These are phyloP conservation scores for Lobosporangium transversale DNA, from an alignment of 192 early-diverging fungal genomes.

Conservation along the genomic window DNA sequence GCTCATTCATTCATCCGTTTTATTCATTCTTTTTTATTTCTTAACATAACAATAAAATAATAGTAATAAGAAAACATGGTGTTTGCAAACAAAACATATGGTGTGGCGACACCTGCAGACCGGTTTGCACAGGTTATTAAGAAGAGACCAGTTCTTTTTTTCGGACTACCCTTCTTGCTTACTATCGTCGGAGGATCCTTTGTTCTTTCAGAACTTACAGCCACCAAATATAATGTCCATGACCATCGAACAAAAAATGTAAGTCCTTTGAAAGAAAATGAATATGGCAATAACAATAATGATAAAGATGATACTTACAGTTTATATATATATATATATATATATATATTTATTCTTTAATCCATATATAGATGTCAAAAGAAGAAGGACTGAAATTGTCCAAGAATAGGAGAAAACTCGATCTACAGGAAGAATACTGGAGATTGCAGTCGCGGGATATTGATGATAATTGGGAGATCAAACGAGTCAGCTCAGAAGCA, in stretches of 20 bases:
- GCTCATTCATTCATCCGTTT: too few relatives aligned
- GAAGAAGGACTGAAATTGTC: conserved; percentile 66
- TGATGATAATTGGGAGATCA: conserved; percentile 52
- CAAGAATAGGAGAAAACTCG: conserved; percentile 65
- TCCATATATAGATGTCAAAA: conserved; percentile 62
- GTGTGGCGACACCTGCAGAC: conserved; percentile 28
- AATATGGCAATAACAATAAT: too few relatives aligned
- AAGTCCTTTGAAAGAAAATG: too few relatives aligned
- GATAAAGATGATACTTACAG: too few relatives aligned
- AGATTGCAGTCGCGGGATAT: conserved; percentile 50
- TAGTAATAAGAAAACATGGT: conserved; percentile 25
- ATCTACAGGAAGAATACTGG: conserved; percentile 80
- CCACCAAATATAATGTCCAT: conserved; percentile 82
- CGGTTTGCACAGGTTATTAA: conserved; percentile 24
- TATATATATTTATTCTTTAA: too few relatives aligned
- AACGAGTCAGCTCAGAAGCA: conserved; percentile 34
- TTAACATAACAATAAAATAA: too few relatives aligned
- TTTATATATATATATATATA: too few relatives aligned
- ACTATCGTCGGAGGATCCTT: conserved; percentile 77
- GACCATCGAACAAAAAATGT: conserved; percentile 65
- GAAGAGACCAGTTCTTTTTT: conserved; percentile 66
- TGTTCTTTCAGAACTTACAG: conserved; percentile 74
- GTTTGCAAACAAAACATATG: conserved; percentile 44
- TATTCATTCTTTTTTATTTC: too few relatives aligned
- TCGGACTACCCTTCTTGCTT: conserved; percentile 76